Evolutionary conservation across 768 basidiomycete genomes (phyloP).

Genomic region (Pulveroboletus frians): DNA sequence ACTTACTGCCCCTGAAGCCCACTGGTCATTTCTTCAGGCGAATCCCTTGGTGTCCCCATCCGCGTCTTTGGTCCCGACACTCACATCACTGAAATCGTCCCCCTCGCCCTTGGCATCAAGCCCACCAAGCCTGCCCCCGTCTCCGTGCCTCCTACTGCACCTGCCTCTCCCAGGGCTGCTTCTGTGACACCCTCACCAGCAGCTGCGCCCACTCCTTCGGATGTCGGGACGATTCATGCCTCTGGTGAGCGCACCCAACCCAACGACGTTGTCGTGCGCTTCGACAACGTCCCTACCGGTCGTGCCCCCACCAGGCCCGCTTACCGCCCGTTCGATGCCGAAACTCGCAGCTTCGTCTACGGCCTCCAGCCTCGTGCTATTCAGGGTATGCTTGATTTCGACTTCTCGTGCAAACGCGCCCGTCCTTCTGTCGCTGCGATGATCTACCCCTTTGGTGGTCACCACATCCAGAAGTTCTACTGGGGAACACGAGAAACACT

Average conservation of each 20-base stretch:
- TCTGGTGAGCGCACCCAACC: conserved; percentile 79
- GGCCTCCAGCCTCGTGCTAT: conserved; percentile 99
- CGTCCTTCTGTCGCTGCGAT: conserved; percentile 95
- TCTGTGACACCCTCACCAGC: conserved; percentile 29
- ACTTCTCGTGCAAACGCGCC: conserved; percentile 92
- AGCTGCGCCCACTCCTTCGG: conserved; percentile 35
- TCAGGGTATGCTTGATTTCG: conserved; percentile 98
- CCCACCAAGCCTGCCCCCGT: conserved; percentile 27
- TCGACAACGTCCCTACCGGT: conserved; percentile 44
- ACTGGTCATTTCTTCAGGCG: conserved; percentile 35
- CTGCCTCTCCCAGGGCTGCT: conserved; percentile 34
- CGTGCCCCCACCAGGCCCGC: conserved; percentile 54
- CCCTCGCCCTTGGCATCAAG: conserved; percentile 85
- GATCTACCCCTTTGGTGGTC: conserved; percentile 99
- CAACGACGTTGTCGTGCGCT: conserved; percentile 86
- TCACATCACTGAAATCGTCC: conserved; percentile 97
- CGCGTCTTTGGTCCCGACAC: conserved; percentile 97
- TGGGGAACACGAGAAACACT: conserved; percentile 99
- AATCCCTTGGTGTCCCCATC: conserved; percentile 96
- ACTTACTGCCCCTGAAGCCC: not conserved
- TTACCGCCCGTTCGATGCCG: conserved; percentile 88
- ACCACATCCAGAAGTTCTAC: conserved; percentile 99
- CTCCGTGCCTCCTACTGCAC: conserved; percentile 45
- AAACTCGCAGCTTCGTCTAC: conserved; percentile 95
- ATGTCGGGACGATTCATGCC: conserved; percentile 69